A percentile compares a stretch with the other conserved stretches of the same genome.
Conservation (phyloP, 1,284 basidiomycete species). For the Fomitopsis pinicola region DNA sequence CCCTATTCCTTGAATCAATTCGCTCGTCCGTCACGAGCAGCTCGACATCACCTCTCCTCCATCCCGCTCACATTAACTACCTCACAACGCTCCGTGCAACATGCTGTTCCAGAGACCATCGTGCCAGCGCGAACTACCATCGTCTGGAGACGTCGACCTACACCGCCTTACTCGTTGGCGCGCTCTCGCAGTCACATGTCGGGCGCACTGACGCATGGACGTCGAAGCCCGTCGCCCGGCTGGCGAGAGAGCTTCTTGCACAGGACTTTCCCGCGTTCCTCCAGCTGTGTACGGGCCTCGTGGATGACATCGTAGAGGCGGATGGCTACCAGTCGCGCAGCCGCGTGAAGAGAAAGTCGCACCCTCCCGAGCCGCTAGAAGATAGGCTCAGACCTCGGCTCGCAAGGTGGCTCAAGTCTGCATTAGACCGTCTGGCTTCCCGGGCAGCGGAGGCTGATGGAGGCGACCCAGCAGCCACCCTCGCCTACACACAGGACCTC, state of each 20-base stretch:
- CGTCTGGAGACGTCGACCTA: constrained; percentile 21
- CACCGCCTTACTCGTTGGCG: constrained; percentile 16
- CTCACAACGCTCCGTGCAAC: constrained; percentile 32
- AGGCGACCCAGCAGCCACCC: neutral
- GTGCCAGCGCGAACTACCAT: constrained; percentile 4
- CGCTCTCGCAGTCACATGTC: constrained; percentile 9
- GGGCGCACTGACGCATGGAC: constrained; percentile 31
- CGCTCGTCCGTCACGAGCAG: constrained; percentile 11
- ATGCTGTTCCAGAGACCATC: constrained; percentile 20
- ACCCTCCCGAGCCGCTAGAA: constrained; percentile 1
- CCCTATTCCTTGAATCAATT: constrained; percentile 33
- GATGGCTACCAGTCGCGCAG: neutral
- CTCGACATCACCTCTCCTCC: constrained; percentile 19
- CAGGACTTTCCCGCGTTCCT: constrained; percentile 24
- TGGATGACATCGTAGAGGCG: constrained; percentile 7
- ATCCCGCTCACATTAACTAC: constrained; percentile 38
- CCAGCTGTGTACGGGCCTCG: constrained; percentile 16
- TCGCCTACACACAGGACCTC: constrained; percentile 4
- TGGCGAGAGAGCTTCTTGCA: constrained; percentile 28
- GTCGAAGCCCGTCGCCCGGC: constrained; percentile 32
- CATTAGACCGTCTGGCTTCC: constrained; percentile 13
- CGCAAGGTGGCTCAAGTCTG: constrained; percentile 24
- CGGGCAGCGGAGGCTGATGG: constrained; percentile 1
- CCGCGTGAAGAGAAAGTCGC: neutral
- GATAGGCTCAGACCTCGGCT: constrained; percentile 16